Base-by-base conservation (phyloP, 495 filamentous ascomycete genomes). In the Penicillium egyptiacum region DNA sequence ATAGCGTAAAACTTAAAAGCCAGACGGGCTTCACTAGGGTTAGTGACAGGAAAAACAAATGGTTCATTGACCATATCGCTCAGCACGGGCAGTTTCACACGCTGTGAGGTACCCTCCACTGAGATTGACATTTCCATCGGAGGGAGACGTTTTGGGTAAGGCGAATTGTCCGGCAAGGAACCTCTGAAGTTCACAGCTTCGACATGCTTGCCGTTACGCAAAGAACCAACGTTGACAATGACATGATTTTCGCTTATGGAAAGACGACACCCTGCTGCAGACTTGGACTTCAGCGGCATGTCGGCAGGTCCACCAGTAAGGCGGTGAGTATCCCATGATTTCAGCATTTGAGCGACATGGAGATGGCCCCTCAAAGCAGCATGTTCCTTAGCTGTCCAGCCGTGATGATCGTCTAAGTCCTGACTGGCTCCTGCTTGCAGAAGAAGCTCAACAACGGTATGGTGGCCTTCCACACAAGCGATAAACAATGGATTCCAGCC, bases 401-500 rank as follows among this genome's bases (percentile, higher is more conserved):
- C 59, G 25, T 41, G 33, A 10, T 47, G 12, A 44, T 66, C 62
- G 14, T 25, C 23, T 20, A 55, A 12, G 14, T 56, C 49, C 16
- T 58, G 57, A 45, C 88, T 80, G 1, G 86, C 83, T 0, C 88
- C 88, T 20, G 83, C 82, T 23, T 81, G 73, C 30, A 91, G 73
- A 16, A 94, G 78, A 14, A 58, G 26, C 20, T 54, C 43, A 4
- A 55, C 85, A 33, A 88, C 77, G 0, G 76, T 60, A 14, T 84
- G 63, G 64, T 89, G 82, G 0, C 89, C 89, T 48, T 92, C 87
- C 1, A 91, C 86, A 48, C 85, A 83, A 16, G 89, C 88, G 57
- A 91, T 79, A 57, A 90, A 88, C 2, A 94, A 73, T 10, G 90
- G 87, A 5, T 88, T 91, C 89, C 90, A 92, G 14, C 81, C 84